These are phyloP conservation scores for Trichosporon sp. DNA, from an alignment of 1,284 basidiomycete genomes.

Conservation along the genomic window DNA sequence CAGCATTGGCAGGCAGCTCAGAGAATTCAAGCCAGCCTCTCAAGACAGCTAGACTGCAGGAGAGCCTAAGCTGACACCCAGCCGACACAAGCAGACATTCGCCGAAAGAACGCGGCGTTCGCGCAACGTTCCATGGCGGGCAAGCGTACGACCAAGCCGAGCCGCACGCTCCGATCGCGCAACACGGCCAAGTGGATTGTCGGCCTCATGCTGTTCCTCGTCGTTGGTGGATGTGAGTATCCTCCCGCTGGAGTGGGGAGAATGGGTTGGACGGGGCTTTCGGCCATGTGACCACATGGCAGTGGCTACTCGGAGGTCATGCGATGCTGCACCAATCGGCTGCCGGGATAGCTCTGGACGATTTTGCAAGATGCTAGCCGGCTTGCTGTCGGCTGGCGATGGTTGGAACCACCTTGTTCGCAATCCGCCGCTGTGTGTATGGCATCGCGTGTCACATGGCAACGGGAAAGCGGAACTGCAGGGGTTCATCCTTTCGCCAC, in stretches of 20 bases:
- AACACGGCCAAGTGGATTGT: slow-evolving; percentile 47
- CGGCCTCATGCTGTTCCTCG: slow-evolving; percentile 49
- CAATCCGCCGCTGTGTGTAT: too few relatives aligned
- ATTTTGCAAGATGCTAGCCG: too few relatives aligned
- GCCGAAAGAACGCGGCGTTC: slow-evolving; percentile 54
- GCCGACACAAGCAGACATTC: slow-evolving; percentile 53
- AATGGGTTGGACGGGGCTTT: too few relatives aligned
- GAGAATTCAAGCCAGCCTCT: too few relatives aligned
- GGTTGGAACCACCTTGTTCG: too few relatives aligned
- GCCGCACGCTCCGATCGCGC: slow-evolving; percentile 38
- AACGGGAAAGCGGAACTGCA: not conserved
- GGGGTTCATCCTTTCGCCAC: not conserved
- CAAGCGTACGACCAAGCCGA: slow-evolving; percentile 48
- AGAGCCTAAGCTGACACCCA: slow-evolving; percentile 23
- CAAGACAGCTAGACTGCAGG: too few relatives aligned
- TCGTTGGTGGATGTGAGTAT: slow-evolving; percentile 53
- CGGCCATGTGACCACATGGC: too few relatives aligned
- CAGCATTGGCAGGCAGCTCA: too few relatives aligned
- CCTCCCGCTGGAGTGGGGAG: not conserved
- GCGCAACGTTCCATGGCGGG: slow-evolving; percentile 49
- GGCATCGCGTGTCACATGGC: not conserved
- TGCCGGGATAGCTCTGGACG: too few relatives aligned
- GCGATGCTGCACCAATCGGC: too few relatives aligned
- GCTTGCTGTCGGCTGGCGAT: too few relatives aligned
- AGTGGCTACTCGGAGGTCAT: too few relatives aligned